Conservation (phyloP, 129 eudicot species). For the Flaveria linearis region DNA sequence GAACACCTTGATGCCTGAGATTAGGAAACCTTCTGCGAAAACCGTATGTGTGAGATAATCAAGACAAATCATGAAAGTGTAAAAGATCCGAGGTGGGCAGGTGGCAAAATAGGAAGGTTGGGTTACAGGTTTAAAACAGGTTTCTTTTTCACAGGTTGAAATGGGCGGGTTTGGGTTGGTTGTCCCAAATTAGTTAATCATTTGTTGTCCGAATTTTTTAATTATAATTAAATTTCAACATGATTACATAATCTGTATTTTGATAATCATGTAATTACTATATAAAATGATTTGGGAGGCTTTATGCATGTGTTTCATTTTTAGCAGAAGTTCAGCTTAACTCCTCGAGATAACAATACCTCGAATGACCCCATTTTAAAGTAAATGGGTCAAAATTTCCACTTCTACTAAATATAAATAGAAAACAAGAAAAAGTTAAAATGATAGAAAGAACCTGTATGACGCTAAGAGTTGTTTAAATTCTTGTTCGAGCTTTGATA, state of each 20-base stretch:
- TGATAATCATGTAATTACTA: background rate
- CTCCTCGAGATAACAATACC: background rate
- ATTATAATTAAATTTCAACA: background rate
- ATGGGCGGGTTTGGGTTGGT: background rate
- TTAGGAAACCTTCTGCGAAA: background rate
- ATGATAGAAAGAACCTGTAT: conserved; percentile 59
- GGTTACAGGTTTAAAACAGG: background rate
- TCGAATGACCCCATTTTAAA: background rate
- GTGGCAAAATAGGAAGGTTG: background rate
- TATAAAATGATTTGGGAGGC: background rate
- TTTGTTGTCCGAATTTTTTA: background rate
- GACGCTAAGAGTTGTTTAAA: conserved; percentile 73
- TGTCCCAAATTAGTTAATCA: background rate
- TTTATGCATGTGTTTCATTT: background rate
- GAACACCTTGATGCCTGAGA: conserved; percentile 1
- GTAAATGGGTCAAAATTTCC: background rate
- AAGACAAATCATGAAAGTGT: background rate
- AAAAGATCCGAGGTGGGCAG: background rate
- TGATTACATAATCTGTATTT: background rate
- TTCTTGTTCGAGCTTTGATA: conserved; percentile 93
- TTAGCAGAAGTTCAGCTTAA: background rate
- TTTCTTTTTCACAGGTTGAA: background rate
- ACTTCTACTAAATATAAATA: background rate
- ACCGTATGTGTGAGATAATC: background rate
- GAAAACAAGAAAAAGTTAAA: background rate